Percentiles rank a stretch among this genome's conserved stretches.
Evolutionary conservation across 495 filamentous ascomycete genomes (phyloP).

Genomic region (Melanomma pulvis-pyrius): DNA sequence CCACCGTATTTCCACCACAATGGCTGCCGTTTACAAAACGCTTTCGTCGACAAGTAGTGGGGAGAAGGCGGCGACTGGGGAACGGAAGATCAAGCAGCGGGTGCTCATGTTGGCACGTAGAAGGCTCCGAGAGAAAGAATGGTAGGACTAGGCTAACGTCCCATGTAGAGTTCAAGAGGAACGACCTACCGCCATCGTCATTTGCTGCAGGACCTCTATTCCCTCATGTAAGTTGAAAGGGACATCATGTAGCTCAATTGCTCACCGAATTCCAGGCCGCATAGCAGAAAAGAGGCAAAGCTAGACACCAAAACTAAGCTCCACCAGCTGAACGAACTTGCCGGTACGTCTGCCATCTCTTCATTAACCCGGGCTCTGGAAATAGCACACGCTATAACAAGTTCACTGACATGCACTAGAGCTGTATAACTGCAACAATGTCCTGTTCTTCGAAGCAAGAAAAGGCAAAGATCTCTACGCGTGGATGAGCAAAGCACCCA

Average conservation of each 20-base stretch:
- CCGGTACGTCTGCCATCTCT: constrained; percentile 42
- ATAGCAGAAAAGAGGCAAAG: constrained; percentile 92
- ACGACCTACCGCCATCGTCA: constrained; percentile 89
- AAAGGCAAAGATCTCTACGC: constrained; percentile 68
- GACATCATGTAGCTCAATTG: background rate
- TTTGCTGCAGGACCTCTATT: constrained; percentile 84
- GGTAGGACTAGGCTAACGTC: constrained; percentile 1
- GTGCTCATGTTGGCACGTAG: constrained; percentile 70
- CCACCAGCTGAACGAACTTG: constrained; percentile 90
- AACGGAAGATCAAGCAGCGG: constrained; percentile 68
- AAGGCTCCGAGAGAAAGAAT: constrained; percentile 1
- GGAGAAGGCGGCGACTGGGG: constrained; percentile 45
- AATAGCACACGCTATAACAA: background rate
- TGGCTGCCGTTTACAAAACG: constrained; percentile 95
- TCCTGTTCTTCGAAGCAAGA: constrained; percentile 58
- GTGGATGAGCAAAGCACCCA: constrained; percentile 92
- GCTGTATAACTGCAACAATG: constrained; percentile 98
- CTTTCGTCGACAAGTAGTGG: constrained; percentile 62
- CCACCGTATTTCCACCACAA: constrained; percentile 47
- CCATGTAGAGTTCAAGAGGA: constrained; percentile 33
- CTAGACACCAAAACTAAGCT: constrained; percentile 95
- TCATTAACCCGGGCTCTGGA: background rate
- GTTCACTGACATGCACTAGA: constrained; percentile 50
- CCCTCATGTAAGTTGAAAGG: constrained; percentile 59
- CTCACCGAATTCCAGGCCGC: constrained; percentile 54